phyloP scores from a whole-genome alignment of 352 stramenopile genomes.

The Globisporangium carolinianum region DNA sequence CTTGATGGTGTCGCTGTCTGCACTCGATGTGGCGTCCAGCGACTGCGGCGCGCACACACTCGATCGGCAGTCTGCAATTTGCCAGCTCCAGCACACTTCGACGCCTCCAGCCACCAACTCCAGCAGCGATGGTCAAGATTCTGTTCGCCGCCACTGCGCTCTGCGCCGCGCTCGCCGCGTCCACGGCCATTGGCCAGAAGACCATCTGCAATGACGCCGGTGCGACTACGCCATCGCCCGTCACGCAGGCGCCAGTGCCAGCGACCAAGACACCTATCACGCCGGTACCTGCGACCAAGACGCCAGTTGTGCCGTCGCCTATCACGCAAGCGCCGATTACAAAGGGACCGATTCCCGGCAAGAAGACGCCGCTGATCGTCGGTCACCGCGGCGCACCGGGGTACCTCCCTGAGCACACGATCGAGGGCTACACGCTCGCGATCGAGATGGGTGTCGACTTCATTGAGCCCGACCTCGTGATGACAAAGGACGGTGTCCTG shows the following conservation, averaged over 20 bases:
- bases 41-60: no score
- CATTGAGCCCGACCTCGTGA: slow-evolving; percentile 90
- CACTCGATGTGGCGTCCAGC: no score
- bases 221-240: not conserved
- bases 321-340: not conserved
- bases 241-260: slow-evolving; percentile 1
- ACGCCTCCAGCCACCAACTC: no score
- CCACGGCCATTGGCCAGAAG: slow-evolving; percentile 17
- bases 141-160: slow-evolving; percentile 20
- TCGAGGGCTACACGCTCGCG: slow-evolving; percentile 85
- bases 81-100: not conserved
- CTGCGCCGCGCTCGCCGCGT: slow-evolving; percentile 19
- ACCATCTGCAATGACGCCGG: slow-evolving; percentile 21
- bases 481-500: slow-evolving; percentile 78
- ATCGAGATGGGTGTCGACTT: slow-evolving; percentile 88
- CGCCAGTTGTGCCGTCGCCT: not conserved
- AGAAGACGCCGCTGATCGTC: slow-evolving; percentile 54
- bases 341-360: slow-evolving; percentile 3
- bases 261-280: not conserved
- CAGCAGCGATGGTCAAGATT: slow-evolving; percentile 39
- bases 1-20: not conserved
- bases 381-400: slow-evolving; percentile 84
- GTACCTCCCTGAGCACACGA: slow-evolving; percentile 89
- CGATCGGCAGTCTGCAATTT: slow-evolving; percentile 1
- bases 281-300: not conserved